A percentile compares a stretch with the other conserved stretches of the same genome.
Evolutionary conservation across 2,329 filamentous ascomycete genomes (phyloP).

Genomic region (Mariannaea elegans): DNA sequence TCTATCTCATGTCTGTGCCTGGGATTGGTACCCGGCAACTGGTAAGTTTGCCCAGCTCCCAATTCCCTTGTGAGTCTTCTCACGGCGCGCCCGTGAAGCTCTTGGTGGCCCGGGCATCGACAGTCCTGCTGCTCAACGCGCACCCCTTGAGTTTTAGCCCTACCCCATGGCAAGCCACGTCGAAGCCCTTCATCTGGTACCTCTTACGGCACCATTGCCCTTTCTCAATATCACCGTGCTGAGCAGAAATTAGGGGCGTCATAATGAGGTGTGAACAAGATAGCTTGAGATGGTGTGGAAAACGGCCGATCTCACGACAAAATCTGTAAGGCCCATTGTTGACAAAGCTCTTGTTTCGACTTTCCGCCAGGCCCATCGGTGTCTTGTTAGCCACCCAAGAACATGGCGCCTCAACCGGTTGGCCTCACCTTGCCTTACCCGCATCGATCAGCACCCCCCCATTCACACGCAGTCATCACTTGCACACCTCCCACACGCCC

Average conservation of each 20-base stretch:
- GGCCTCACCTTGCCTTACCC: slow-evolving; percentile 39
- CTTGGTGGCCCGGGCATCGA: slow-evolving; percentile 20
- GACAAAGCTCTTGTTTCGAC: slow-evolving; percentile 26
- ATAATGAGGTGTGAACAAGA: not conserved
- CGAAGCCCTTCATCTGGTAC: slow-evolving; percentile 37
- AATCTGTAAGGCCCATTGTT: slow-evolving; percentile 31
- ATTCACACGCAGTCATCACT: slow-evolving; percentile 11
- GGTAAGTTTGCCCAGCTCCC: slow-evolving; percentile 33
- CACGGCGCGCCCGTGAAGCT: slow-evolving; percentile 29
- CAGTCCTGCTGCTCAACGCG: slow-evolving; percentile 28
- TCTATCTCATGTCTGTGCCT: not conserved
- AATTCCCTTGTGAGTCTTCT: slow-evolving; percentile 27
- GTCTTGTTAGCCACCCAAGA: slow-evolving; percentile 34
- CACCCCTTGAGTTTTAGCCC: slow-evolving; percentile 23
- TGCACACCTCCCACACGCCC: slow-evolving; percentile 22
- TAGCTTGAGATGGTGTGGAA: slow-evolving; percentile 16
- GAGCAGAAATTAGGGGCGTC: slow-evolving; percentile 34
- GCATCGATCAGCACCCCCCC: slow-evolving; percentile 10
- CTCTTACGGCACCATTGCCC: slow-evolving; percentile 17
- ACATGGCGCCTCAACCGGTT: slow-evolving; percentile 27
- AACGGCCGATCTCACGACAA: slow-evolving; percentile 39
- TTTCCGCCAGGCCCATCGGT: slow-evolving; percentile 14
- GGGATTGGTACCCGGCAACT: slow-evolving; percentile 14
- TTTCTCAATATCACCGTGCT: slow-evolving; percentile 33
- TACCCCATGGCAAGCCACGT: slow-evolving; percentile 41